phyloP scores from a whole-genome alignment of 768 basidiomycete genomes.

The Asterophora lycoperdoides region DNA sequence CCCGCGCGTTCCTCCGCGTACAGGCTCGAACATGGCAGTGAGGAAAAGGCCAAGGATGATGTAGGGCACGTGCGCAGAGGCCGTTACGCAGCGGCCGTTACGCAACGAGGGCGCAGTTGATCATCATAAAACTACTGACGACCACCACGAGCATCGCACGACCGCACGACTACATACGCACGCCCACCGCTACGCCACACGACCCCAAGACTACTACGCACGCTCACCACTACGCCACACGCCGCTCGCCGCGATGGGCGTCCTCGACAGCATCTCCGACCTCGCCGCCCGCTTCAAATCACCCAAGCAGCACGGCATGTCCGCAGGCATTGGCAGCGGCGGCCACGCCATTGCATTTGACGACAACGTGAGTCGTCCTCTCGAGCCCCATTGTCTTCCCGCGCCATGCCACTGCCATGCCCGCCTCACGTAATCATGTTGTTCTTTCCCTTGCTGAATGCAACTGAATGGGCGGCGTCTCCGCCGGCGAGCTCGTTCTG shows the following conservation, averaged over 20 bases:
- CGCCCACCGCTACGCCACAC: background rate
- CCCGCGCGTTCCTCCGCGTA: conserved; percentile 87
- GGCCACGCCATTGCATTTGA: conserved; percentile 60
- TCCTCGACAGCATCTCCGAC: conserved; percentile 56
- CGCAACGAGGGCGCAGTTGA: conserved; percentile 8
- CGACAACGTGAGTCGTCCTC: conserved; percentile 75
- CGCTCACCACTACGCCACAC: background rate
- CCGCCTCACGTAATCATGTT: conserved; percentile 52
- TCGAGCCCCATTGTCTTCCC: too few species aligned
- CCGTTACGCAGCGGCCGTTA: too few species aligned
- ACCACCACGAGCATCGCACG: too few species aligned
- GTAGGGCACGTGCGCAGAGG: too few species aligned
- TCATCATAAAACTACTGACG: too few species aligned
- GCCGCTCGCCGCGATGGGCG: conserved; percentile 37
- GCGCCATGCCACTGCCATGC: too few species aligned
- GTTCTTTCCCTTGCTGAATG: conserved; percentile 33
- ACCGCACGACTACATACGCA: too few species aligned
- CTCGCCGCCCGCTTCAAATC: conserved; percentile 40
- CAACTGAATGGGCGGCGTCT: conserved; percentile 35
- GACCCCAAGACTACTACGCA: background rate
- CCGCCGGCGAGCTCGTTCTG: conserved; percentile 48
- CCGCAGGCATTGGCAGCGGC: conserved; percentile 56
- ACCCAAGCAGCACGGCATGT: conserved; percentile 34
- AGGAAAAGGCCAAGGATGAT: too few species aligned
- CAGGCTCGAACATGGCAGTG: conserved; percentile 69